Evolutionary conservation across 352 stramenopile genomes (phyloP).

Genomic region (Pythium monospermum): DNA sequence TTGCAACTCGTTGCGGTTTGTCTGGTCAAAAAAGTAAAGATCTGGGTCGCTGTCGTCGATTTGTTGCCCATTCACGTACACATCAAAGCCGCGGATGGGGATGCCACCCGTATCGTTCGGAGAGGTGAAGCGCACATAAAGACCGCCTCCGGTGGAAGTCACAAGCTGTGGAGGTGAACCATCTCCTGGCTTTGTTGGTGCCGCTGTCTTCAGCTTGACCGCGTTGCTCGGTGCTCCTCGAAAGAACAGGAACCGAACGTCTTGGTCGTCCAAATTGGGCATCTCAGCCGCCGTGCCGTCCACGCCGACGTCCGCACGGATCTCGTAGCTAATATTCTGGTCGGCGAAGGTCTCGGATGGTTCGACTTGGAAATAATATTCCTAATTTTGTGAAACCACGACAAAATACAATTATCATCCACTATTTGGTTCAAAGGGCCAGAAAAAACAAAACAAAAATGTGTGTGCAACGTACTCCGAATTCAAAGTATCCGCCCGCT

Average conservation of each 20-base stretch:
- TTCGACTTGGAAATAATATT: conserved; percentile 50
- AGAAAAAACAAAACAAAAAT: neutral
- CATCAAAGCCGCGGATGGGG: conserved; percentile 17
- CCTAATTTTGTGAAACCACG: conserved; percentile 14
- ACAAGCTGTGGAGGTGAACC: conserved; percentile 20
- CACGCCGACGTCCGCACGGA: neutral
- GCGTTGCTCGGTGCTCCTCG: conserved; percentile 26
- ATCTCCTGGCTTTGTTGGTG: conserved; percentile 26
- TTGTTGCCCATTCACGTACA: conserved; percentile 16
- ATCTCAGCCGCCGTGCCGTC: neutral
- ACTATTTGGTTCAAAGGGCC: neutral
- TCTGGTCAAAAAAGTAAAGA: conserved; percentile 20
- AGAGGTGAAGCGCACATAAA: conserved; percentile 38
- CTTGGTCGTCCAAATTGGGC: neutral
- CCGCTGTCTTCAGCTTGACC: conserved; percentile 28
- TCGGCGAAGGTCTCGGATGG: neutral
- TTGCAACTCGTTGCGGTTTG: conserved; percentile 10
- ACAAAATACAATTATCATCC: neutral
- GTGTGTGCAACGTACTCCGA: conserved; percentile 27
- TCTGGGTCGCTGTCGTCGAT: conserved; percentile 2
- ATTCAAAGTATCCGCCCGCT: conserved; percentile 33
- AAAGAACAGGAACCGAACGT: conserved; percentile 11
- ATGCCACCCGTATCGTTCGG: conserved; percentile 51
- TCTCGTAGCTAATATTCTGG: conserved; percentile 6
- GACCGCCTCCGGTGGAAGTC: conserved; percentile 34